Base-by-base conservation (phyloP, 257 asterid genomes). In the Primulina huaijiensis region DNA sequence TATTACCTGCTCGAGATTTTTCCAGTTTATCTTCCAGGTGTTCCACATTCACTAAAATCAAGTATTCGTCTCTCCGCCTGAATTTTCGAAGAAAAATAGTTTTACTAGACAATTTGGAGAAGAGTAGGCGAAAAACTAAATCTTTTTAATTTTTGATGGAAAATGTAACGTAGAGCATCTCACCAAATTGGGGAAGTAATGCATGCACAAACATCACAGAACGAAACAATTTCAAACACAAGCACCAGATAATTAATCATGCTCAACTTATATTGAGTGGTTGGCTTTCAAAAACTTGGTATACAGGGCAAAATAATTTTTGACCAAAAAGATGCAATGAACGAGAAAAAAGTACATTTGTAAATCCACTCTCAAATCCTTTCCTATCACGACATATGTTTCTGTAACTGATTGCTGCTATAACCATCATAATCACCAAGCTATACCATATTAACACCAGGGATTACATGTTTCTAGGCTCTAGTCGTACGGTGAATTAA, bases 31-130 rank as follows among this genome's bases (percentile, higher is more conserved):
- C 88, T 82, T 11, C 69, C 83, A 27, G 96, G 95, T 57, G 94
- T 86, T 71, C 83, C 96, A 65, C 95, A 89, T 77, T 92, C 95
- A 52, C 94, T 88, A 73, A 92, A 92, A 77, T 92, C 98, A 29
- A 92, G 98, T 6, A 82, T 72, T 7, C 96, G 92, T 65, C 91
- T 79, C 87, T 92, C 96, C 20, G 76, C 71, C 96, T 88, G 94
- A 46, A 75, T 34, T 52, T 30, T 60, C 25, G 34, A 62, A 65
- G 16, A 34, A 70, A 50, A 59, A 60, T 7, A 62, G 25, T 0
- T 35, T 50, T 23, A 10, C 8, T 37, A 12, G 52, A 67, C 27
- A 34, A 27, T 55, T 20, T 31, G 50, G 20, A 20, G 62, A 37
- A 68, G 8, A 4, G 57, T 5, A 33, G 46, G 30, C 17, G 23